phyloP scores from a whole-genome alignment of 352 stramenopile species.

The Phytopythium cucurbitacearum region DNA sequence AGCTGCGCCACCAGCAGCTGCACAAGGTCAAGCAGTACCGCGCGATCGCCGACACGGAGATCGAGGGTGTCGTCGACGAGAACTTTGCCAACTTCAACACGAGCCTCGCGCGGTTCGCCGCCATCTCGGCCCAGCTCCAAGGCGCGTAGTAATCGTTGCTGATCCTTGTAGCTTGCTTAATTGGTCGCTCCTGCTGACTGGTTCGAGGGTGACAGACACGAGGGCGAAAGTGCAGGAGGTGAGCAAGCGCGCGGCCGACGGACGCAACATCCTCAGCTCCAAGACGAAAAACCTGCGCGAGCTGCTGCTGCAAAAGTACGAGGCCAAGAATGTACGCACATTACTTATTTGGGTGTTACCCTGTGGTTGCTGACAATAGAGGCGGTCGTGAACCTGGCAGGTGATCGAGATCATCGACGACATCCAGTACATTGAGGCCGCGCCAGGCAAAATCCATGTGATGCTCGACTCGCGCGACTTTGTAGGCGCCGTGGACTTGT shows the following conservation, averaged over 20 bases:
- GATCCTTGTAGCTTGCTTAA: not conserved
- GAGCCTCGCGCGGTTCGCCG: constrained; percentile 72
- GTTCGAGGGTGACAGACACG: constrained; percentile 32
- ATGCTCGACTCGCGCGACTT: constrained; percentile 58
- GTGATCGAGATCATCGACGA: constrained; percentile 82
- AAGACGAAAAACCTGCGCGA: constrained; percentile 84
- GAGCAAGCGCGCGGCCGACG: constrained; percentile 59
- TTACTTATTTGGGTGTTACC: not conserved
- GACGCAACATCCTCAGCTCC: constrained; percentile 75
- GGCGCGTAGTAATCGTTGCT: constrained; percentile 17
- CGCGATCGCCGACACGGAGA: constrained; percentile 68
- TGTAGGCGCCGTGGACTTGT: constrained; percentile 63
- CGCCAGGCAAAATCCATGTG: constrained; percentile 54
- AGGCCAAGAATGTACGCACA: constrained; percentile 57
- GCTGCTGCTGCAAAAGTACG: constrained; percentile 76
- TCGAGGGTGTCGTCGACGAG: constrained; percentile 77
- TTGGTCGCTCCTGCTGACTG: not conserved
- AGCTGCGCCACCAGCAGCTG: constrained; percentile 65
- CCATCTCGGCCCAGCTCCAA: constrained; percentile 75
- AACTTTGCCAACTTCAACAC: constrained; percentile 86
- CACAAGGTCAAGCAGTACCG: constrained; percentile 54
- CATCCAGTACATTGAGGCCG: constrained; percentile 77
- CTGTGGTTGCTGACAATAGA: not conserved
- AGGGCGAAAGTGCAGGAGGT: constrained; percentile 68
- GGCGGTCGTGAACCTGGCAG: constrained; percentile 5